phyloP scores from a whole-genome alignment of 495 filamentous ascomycete species.

The Annulohypoxylon bovei region DNA sequence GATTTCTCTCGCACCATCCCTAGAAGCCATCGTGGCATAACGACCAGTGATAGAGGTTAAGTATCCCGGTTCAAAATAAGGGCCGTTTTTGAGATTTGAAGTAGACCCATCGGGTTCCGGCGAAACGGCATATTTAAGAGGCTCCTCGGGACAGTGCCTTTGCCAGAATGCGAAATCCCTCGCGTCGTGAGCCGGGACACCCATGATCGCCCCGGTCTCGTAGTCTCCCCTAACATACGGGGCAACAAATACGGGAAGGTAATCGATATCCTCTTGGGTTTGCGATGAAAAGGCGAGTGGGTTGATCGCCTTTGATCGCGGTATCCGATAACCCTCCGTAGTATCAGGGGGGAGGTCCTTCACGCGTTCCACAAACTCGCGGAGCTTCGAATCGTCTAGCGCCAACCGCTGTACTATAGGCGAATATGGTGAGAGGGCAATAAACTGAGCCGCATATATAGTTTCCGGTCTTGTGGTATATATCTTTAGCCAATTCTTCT shows the following conservation, averaged over 20 bases:
- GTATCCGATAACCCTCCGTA: conserved; percentile 76
- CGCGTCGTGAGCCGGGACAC: conserved; percentile 84
- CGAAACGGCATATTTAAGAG: conserved; percentile 63
- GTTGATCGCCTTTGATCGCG: conserved; percentile 69
- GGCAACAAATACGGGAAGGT: conserved; percentile 80
- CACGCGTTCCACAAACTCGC: conserved; percentile 71
- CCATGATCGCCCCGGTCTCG: conserved; percentile 91
- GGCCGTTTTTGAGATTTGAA: conserved; percentile 50
- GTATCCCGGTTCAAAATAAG: conserved; percentile 70
- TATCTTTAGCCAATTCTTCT: conserved; percentile 61
- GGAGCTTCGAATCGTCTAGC: conserved; percentile 66
- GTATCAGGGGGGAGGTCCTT: conserved; percentile 72
- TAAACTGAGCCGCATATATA: conserved; percentile 82
- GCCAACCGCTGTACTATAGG: conserved; percentile 72
- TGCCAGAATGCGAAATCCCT: conserved; percentile 84
- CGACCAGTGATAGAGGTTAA: conserved; percentile 71
- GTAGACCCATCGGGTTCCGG: conserved; percentile 61
- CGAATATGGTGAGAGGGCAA: conserved; percentile 80
- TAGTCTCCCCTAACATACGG: conserved; percentile 90
- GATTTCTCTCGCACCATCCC: conserved; percentile 69
- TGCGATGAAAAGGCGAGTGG: conserved; percentile 69
- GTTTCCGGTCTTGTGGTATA: conserved; percentile 90
- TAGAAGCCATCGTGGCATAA: conserved; percentile 67
- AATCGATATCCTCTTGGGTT: conserved; percentile 58
- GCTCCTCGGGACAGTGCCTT: conserved; percentile 64